Percentiles rank a stretch among this genome's conserved stretches.
Conservation (phyloP, 208 protist species). For the Herpetomonas muscarum region DNA sequence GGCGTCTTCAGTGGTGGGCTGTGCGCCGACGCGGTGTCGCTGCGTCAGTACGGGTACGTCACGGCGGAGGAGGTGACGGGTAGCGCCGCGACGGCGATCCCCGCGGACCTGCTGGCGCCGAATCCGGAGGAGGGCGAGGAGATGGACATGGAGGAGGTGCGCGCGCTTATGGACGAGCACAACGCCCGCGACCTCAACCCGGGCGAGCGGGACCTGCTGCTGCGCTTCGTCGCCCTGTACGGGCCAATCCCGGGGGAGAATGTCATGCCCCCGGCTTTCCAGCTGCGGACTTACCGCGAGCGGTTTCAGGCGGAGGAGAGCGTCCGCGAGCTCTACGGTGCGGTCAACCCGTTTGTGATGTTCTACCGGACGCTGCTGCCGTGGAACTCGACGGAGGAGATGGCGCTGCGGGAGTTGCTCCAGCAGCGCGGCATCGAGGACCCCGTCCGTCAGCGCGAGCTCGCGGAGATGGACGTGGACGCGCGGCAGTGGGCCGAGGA, state of each 20-base stretch:
- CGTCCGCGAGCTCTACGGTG: slow-evolving; percentile 2
- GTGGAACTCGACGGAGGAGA: slow-evolving; percentile 16
- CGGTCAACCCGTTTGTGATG: slow-evolving; percentile 13
- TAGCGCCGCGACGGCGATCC: slow-evolving; percentile 34
- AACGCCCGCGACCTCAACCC: slow-evolving; percentile 6
- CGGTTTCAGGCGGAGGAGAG: slow-evolving; percentile 21
- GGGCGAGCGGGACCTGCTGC: slow-evolving; percentile 25
- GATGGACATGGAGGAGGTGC: slow-evolving; percentile 4
- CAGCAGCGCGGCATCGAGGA: slow-evolving; percentile 18
- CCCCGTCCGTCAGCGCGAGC: slow-evolving; percentile 11
- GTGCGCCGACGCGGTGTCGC: not conserved
- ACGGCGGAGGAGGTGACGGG: slow-evolving; percentile 42
- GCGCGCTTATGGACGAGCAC: not conserved
- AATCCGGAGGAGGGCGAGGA: slow-evolving; percentile 9
- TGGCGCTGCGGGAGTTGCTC: slow-evolving; percentile 24
- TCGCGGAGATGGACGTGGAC: not conserved
- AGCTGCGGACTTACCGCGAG: slow-evolving; percentile 11
- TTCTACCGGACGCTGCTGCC: slow-evolving; percentile 25
- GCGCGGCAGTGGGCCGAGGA: slow-evolving; percentile 3
- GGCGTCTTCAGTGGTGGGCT: not conserved
- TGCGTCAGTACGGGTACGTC: slow-evolving; percentile 15
- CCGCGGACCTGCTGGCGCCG: slow-evolving; percentile 38
- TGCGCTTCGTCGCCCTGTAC: slow-evolving; percentile 34
- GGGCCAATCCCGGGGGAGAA: slow-evolving; percentile 10
- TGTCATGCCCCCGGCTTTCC: slow-evolving; percentile 6